Percentiles rank a stretch among this genome's conserved stretches.
Conservation (phyloP, 2,329 filamentous ascomycete species). For the Fonsecaea monophora region DNA sequence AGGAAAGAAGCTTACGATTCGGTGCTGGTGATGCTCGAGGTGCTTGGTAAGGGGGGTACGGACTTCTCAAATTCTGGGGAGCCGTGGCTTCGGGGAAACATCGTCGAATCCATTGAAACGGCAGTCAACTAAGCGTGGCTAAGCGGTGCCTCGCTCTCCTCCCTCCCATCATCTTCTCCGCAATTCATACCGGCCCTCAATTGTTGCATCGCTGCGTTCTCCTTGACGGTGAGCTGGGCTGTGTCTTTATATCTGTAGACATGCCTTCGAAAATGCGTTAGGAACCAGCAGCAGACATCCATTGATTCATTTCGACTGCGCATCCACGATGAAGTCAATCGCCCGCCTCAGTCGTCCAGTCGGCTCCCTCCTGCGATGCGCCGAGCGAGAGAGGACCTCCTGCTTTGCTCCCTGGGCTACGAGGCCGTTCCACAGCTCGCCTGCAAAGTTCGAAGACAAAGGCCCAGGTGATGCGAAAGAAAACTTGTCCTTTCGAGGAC, state of each 20-base stretch:
- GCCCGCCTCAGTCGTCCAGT: slow-evolving; percentile 24
- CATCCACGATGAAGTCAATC: slow-evolving; percentile 22
- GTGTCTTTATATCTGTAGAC: neutral
- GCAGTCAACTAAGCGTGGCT: neutral
- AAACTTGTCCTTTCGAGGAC: slow-evolving; percentile 59
- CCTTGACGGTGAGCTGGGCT: neutral
- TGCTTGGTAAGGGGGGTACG: neutral
- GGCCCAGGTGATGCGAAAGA: slow-evolving; percentile 19
- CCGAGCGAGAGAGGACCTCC: slow-evolving; percentile 17
- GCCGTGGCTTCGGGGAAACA: slow-evolving; percentile 11
- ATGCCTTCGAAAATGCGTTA: slow-evolving; percentile 9
- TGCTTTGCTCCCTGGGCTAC: slow-evolving; percentile 2
- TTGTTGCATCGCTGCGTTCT: slow-evolving; percentile 1
- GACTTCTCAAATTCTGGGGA: slow-evolving; percentile 18
- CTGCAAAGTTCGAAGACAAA: slow-evolving; percentile 19
- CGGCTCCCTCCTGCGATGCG: slow-evolving; percentile 20
- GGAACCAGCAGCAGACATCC: neutral
- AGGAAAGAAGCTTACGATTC: neutral
- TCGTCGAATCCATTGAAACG: slow-evolving; percentile 11
- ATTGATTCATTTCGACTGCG: neutral
- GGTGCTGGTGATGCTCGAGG: neutral
- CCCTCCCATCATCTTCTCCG: slow-evolving; percentile 23
- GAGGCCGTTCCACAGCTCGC: slow-evolving; percentile 30
- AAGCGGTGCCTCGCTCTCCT: neutral
- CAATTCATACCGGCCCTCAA: slow-evolving; percentile 22